Base-by-base conservation (phyloP, 805 yeast species). In the Kodamaea nitidulidarum region DNA sequence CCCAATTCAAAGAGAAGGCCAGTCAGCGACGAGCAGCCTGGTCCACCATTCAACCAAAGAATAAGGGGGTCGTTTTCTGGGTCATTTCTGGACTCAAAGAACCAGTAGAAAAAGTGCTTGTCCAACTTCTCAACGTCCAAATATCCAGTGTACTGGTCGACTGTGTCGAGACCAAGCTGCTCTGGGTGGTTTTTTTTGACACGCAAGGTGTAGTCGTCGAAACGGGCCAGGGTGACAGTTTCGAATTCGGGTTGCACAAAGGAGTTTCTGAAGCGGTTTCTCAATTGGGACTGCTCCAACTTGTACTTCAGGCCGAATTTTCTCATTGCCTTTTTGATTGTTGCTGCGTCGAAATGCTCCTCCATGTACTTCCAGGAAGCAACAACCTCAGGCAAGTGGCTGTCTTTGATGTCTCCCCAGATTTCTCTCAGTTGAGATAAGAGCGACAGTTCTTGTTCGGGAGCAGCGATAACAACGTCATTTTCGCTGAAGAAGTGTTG, bases 71-170 rank as follows among this genome's bases (percentile, higher is more conserved):
- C 64, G 36, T 44, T 59, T 14, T 44, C 37, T 15, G 64, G 64
- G 46, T 58, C 61, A 36, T 58, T 57, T 52, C 66, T 52, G n/a
- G 56, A 49, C 41, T 59, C 64, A 26, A 59, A 58, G 42, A 56
- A 58, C 60, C 61, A 59, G 44, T 52, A 59, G 44, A 59, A 59
- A 35, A 59, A 55, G 40, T 59, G 64, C 46, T 56, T 55, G 35
- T 54, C 65, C 40, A 53, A 47, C 29, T 53, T 46, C 15, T 56
- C 60, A 27, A 65, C 56, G 42, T 65, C 67, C 46, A 65, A 58
- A 45, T 65, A 65, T 3, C 71, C 71, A 27, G 71, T 61, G 37
- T 58, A 61, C 40, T 63, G 70, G 20, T 63, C 40, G 16, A 63
- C 70, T 15, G 60, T 43, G 42, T 65, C 71, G 38, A 65, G 49